Evolutionary conservation across 73 alveolate species (phyloP).

Genomic region (Uronychia setigera): DNA sequence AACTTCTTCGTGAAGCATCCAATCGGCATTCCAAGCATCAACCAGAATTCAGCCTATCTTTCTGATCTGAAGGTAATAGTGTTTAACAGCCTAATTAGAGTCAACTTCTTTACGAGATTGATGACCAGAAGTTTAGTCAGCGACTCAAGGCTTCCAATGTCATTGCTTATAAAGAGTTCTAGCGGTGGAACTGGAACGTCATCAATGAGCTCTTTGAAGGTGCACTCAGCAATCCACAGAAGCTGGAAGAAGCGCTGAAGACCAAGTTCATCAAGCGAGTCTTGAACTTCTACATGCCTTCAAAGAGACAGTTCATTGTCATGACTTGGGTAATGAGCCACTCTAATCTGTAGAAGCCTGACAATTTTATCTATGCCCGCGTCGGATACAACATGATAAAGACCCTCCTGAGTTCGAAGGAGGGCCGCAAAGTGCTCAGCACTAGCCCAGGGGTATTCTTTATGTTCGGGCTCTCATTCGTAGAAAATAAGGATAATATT

Average conservation of each 20-base stretch:
- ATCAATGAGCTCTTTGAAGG: conserved; percentile 61
- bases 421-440: conserved; percentile 54
- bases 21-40: conserved; percentile 17
- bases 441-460: conserved; percentile 50
- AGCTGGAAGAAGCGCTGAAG: conserved; percentile 61
- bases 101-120: conserved; percentile 30
- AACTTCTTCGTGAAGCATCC: conserved; percentile 43
- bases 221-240: conserved; percentile 31
- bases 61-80: conserved; percentile 8
- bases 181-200: conserved; percentile 62
- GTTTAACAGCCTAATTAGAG: too few species aligned
- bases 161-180: conserved; percentile 44
- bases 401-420: conserved; percentile 54
- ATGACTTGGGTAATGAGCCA: conserved; percentile 48
- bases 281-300: conserved; percentile 63
- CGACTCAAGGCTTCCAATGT: conserved; percentile 42
- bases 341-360: conserved; percentile 31
- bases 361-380: conserved; percentile 56
- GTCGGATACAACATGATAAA: conserved; percentile 64
- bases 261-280: conserved; percentile 69
- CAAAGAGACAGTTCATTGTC: conserved; percentile 47
- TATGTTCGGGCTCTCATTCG: conserved; percentile 63
- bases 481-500: conserved; percentile 59
- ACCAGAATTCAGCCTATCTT: neutral
- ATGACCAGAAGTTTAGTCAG: conserved; percentile 45